phyloP scores from a whole-genome alignment of 306 rosid species.

The Gastrolobium bilobum region DNA sequence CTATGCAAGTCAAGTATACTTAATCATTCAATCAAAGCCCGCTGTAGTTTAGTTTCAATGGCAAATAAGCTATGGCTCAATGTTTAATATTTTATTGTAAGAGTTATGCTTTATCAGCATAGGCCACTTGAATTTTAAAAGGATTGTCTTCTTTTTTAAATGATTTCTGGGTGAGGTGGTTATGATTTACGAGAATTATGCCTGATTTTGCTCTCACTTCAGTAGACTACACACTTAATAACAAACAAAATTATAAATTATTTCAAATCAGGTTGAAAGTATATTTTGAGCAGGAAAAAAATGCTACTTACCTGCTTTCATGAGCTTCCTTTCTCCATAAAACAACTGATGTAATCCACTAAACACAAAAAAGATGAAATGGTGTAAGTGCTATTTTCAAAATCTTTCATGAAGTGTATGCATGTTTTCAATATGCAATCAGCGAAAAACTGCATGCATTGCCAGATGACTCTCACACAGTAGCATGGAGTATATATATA shows the following conservation, averaged over 20 bases:
- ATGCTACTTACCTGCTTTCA: slow-evolving; percentile 85
- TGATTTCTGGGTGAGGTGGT: not conserved
- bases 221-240: slow-evolving; percentile 6
- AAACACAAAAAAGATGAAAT: slow-evolving; percentile 48
- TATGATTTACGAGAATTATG: not conserved
- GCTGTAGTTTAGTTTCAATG: slow-evolving; percentile 8
- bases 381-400: slow-evolving; percentile 24
- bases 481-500: not conserved
- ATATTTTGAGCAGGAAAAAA: slow-evolving; percentile 13
- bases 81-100: slow-evolving; percentile 8
- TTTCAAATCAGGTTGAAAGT: slow-evolving; percentile 17
- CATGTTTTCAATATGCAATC: slow-evolving; percentile 28
- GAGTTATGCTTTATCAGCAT: not conserved
- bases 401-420: slow-evolving; percentile 19
- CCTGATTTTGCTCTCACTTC: slow-evolving; percentile 26
- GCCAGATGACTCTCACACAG: not conserved
- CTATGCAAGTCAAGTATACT: slow-evolving; percentile 5
- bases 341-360: slow-evolving; percentile 76
- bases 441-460: slow-evolving; percentile 5
- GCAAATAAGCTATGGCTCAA: slow-evolving; percentile 24
- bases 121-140: slow-evolving; percentile 29
- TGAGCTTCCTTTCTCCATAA: slow-evolving; percentile 86
- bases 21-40: slow-evolving; percentile 1
- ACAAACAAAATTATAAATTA: slow-evolving; percentile 25
- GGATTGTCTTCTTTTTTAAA: slow-evolving; percentile 16